Base-by-base conservation (phyloP, 495 filamentous ascomycete species). In the Letharia lupina region DNA sequence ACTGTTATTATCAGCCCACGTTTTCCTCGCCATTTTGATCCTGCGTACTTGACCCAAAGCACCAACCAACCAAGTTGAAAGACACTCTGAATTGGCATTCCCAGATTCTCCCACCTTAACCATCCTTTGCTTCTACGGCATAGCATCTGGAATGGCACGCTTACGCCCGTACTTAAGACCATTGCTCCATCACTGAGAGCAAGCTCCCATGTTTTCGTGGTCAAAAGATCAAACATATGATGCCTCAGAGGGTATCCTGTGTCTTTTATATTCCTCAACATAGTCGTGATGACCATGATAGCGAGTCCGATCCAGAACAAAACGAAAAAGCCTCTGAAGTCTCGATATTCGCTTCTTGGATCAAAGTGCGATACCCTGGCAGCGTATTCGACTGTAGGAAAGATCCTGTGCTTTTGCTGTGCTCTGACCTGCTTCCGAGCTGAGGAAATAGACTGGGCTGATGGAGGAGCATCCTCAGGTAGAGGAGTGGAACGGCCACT, bases 301-400 rank as follows among this genome's bases (percentile, higher is more conserved):
- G 91, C 89, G 64, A 98, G 78, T 8, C 89, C 91, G 60, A 98
- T 93, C 94, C 94, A 98, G 77, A 98, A 98, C 52, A 98, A 82
- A 54, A 92, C 89, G 76, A 96, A 98, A 82, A 98, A 98, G 68
- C 94, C 94, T 68, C 91, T 86, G 76, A 98, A 98, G 71, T 98
- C 90, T 65, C 87, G 86, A 70, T 98, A 95, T 70, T 96, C 91
- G 78, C 89, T 93, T 61, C 84, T 82, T 18, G 91, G 91, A 75
- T 98, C 94, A 76, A 98, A 97, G 75, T 98, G 93, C 12, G 93
- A 97, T 23, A 97, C 90, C 42, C 94, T 87, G n/a, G 88, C 87
- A 15, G 90, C 84, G 78, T 93, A 98, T 72, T 96, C 89, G 70
- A 96, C 90, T 10, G 91, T 96, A n/a, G 96, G 94, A 74, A 98